Evolutionary conservation across 2,329 filamentous ascomycete species (phyloP).

Genomic region (Claviceps spartinae): DNA sequence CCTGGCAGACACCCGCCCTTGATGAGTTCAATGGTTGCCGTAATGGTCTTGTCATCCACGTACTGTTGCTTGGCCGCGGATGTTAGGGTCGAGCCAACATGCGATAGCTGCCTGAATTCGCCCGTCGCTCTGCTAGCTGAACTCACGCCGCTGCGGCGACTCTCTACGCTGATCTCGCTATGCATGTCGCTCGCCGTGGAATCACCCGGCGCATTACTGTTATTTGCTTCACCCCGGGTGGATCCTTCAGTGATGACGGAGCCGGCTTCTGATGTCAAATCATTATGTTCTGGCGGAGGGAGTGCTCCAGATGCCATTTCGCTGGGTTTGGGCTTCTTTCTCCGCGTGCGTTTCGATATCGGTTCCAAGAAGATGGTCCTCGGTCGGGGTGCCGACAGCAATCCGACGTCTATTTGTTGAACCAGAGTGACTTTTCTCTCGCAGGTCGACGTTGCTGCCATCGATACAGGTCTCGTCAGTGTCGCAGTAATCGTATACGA

Average conservation of each 20-base stretch:
- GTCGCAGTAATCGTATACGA: constrained; percentile 85
- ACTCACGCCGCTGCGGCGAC: constrained; percentile 53
- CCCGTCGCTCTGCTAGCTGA: constrained; percentile 38
- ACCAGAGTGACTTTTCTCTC: constrained; percentile 68
- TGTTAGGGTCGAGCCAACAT: constrained; percentile 16
- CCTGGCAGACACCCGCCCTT: constrained; percentile 77
- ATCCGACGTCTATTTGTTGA: constrained; percentile 74
- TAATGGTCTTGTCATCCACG: constrained; percentile 65
- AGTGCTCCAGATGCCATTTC: constrained; percentile 29
- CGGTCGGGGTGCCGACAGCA: constrained; percentile 59
- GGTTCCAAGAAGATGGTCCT: constrained; percentile 80
- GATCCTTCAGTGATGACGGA: constrained; percentile 26
- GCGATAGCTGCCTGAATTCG: constrained; percentile 25
- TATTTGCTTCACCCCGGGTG: constrained; percentile 21
- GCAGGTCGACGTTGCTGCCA: constrained; percentile 65
- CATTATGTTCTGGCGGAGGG: constrained; percentile 23
- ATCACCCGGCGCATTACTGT: constrained; percentile 15
- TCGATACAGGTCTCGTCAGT: constrained; percentile 75
- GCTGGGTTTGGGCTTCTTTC: constrained; percentile 39
- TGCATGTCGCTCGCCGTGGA: constrained; percentile 37
- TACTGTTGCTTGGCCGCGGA: constrained; percentile 25
- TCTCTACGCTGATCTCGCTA: constrained; percentile 61
- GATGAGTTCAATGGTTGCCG: constrained; percentile 68
- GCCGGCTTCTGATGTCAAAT: constrained; percentile 21
- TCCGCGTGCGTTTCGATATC: constrained; percentile 56